phyloP scores from a whole-genome alignment of 2,329 filamentous ascomycete species.

The Neofusicoccum laricinum region DNA sequence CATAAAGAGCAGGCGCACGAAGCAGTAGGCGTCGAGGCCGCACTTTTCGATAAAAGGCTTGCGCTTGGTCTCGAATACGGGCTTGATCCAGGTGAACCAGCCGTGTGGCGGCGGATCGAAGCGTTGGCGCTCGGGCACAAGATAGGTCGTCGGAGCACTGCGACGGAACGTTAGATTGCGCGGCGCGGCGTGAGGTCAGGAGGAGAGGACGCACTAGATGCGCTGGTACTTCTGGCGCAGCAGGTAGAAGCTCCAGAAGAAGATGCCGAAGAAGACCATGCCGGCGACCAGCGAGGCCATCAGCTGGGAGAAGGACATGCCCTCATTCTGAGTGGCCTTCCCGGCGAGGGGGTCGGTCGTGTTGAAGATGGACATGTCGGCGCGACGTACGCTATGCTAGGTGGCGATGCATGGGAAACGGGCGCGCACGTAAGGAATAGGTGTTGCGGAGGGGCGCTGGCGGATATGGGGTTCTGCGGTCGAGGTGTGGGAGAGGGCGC shows the following conservation, averaged over 20 bases:
- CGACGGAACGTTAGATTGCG: conserved; percentile 6
- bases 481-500: neutral
- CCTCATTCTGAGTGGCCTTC: neutral
- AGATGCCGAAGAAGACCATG: conserved; percentile 4
- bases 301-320: conserved; percentile 15
- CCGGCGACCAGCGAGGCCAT: conserved; percentile 8
- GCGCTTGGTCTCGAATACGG: conserved; percentile 23
- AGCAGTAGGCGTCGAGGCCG: conserved; percentile 95
- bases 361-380: neutral
- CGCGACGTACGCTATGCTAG: neutral
- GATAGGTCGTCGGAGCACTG: conserved; percentile 79
- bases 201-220: conserved; percentile 65
- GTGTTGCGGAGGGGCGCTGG: neutral
- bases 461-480: neutral
- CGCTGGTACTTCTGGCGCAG: conserved; percentile 74
- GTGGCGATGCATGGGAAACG: neutral
- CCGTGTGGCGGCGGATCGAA: conserved; percentile 68
- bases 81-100: conserved; percentile 53
- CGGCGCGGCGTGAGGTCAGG: conserved; percentile 18
- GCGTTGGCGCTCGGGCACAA: conserved; percentile 81
- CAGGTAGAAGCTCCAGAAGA: conserved; percentile 60
- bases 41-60: conserved; percentile 31
- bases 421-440: neutral
- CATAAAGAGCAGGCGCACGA: conserved; percentile 82
- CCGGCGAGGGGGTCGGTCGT: neutral